Evolutionary conservation across 106 monocot species (phyloP), one percentile per base, ranked within the genome.

Genomic region (Dendrobium catenatum): DNA sequence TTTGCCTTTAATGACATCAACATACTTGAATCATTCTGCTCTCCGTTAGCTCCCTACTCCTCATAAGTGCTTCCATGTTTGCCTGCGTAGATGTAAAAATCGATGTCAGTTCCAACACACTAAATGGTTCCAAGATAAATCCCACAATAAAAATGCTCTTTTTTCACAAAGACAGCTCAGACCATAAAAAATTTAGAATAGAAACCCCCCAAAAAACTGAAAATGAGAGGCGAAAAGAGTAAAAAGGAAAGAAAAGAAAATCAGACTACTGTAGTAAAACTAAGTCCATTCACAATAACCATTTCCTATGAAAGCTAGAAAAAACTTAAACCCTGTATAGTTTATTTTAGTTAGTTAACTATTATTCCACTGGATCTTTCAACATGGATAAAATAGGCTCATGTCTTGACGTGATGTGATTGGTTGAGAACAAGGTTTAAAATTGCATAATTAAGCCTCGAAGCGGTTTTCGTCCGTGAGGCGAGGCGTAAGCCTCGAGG

Each of bases 21-120:
- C 58, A 74, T 84, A 98, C 98, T 91, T 99, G 98, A 81, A 99
- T 95, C 89, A 99, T 88, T 79, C 98, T 85, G 22, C 93, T 95
- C 79, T 99, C 98, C 80, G 93, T 91, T 55, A 95, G 86, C 79
- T 99, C 98, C 54, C 98, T 81, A 77, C 89, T 86, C 85, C 91
- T 95, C 84, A 90, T 89, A 44, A 93, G 51, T 77, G 84, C 77
- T 43, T 95, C 98, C 95, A 95, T 87, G 80, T 93, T 88, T 80
- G 49, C 91, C 98, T 99, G 86, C 47, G 79, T 75, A 56, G 82
- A 78, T 61, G 46, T 47, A 78, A 37, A 85, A 79, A 77, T 43
- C 10, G 13, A 56, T 54, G 7, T 16, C 43, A 43, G 43, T 16
- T 74, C 18, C 42, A 42, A 74, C 42, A 41, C 16, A 4, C 1